Evolutionary conservation across 768 basidiomycete species (phyloP).

Genomic region (Candolleomyces efflorescens): DNA sequence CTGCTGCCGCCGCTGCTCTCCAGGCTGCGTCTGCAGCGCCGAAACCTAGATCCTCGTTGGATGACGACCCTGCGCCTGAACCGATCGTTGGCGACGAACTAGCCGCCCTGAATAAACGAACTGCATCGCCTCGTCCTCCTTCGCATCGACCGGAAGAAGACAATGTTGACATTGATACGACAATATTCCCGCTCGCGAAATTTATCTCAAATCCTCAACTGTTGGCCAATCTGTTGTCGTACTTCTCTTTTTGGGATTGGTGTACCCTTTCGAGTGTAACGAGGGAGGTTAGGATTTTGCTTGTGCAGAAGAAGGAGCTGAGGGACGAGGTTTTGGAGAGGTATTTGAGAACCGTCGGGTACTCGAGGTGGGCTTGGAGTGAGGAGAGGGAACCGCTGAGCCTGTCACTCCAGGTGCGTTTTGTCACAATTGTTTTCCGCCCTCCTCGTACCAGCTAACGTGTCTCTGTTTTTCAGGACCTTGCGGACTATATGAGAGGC

Average conservation of each 20-base stretch:
- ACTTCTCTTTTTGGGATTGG: slow-evolving; percentile 73
- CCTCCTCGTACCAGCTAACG: background rate
- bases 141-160: background rate
- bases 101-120: background rate
- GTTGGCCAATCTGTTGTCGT: slow-evolving; percentile 50
- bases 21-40: background rate
- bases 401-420: slow-evolving; percentile 57
- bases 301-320: slow-evolving; percentile 47
- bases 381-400: slow-evolving; percentile 56
- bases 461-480: slow-evolving; percentile 46
- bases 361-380: slow-evolving; percentile 56
- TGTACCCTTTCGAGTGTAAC: slow-evolving; percentile 54
- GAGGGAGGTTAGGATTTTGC: slow-evolving; percentile 43
- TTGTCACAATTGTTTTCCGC: background rate
- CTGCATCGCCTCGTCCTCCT: too few species aligned
- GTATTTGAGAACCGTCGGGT: slow-evolving; percentile 69
- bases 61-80: slow-evolving; percentile 3
- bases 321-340: slow-evolving; percentile 66
- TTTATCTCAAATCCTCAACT: slow-evolving; percentile 54
- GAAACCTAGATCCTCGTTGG: background rate
- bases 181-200: slow-evolving; percentile 46
- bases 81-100: slow-evolving; percentile 1
- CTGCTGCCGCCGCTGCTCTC: background rate
- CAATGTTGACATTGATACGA: background rate
- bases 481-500: slow-evolving; percentile 76